Percentiles rank a stretch among this genome's conserved stretches.
These are phyloP conservation scores for Penicillium sp. DNA, from an alignment of 2,329 filamentous ascomycete species.

Conservation along the genomic window DNA sequence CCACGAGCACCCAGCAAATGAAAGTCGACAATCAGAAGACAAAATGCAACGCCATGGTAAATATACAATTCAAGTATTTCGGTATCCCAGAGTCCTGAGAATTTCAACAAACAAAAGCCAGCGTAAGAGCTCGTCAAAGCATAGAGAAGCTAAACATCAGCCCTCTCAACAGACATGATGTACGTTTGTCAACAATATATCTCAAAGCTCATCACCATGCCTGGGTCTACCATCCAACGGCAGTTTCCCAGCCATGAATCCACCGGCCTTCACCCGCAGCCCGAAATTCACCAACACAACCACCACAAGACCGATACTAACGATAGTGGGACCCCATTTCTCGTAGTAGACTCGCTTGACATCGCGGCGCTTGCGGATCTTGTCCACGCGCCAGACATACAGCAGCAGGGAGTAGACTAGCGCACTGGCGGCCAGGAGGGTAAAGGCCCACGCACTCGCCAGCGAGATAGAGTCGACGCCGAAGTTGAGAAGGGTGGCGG, in stretches of 20 bases:
- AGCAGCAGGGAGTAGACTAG: slow-evolving; percentile 81
- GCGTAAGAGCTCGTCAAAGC: not conserved
- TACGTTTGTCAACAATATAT: not conserved
- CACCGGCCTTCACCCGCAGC: slow-evolving; percentile 66
- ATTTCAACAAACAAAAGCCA: too few species aligned
- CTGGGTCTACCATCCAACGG: slow-evolving; percentile 4
- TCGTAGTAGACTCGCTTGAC: slow-evolving; percentile 81
- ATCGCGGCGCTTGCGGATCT: slow-evolving; percentile 80
- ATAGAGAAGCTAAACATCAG: not conserved
- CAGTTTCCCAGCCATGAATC: slow-evolving; percentile 27
- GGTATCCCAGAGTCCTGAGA: too few species aligned
- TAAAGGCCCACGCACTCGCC: slow-evolving; percentile 74
- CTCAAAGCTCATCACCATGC: slow-evolving; percentile 20
- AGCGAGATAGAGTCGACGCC: slow-evolving; percentile 64
- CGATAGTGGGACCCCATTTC: slow-evolving; percentile 74
- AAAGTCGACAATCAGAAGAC: not conserved
- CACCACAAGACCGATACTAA: slow-evolving; percentile 72
- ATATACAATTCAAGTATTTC: not conserved
- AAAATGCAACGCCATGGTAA: slow-evolving; percentile 3
- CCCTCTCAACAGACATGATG: not conserved
- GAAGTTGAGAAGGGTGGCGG: slow-evolving; percentile 82
- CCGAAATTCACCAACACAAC: slow-evolving; percentile 80
- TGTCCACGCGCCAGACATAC: slow-evolving; percentile 84
- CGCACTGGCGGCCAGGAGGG: slow-evolving; percentile 72
- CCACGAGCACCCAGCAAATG: not conserved